Evolutionary conservation across 192 early-diverging fungal genomes (phyloP).

Genomic region (Podochytrium sp.): DNA sequence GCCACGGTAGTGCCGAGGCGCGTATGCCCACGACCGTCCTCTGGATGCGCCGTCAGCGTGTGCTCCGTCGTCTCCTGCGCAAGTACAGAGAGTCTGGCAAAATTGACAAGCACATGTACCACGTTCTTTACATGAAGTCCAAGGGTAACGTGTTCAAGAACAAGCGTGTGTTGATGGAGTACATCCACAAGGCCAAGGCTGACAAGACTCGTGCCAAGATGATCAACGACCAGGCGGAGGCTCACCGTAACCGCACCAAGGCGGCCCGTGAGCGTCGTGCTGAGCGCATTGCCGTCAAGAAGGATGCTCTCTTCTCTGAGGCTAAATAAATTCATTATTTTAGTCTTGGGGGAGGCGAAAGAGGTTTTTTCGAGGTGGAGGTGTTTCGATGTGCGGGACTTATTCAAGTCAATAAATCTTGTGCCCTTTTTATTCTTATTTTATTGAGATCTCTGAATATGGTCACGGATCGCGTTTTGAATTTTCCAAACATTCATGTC

Average conservation of each 20-base stretch:
- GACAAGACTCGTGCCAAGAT: conserved; percentile 93
- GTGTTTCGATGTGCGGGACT: neutral
- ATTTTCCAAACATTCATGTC: too few relatives aligned
- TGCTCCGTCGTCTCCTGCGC: conserved; percentile 90
- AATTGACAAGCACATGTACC: conserved; percentile 99
- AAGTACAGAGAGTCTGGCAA: conserved; percentile 98
- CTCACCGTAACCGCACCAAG: conserved; percentile 94
- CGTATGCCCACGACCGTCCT: conserved; percentile 94
- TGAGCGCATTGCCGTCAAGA: conserved; percentile 86
- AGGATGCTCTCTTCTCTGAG: conserved; percentile 77
- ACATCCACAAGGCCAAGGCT: conserved; percentile 99
- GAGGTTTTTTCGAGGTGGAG: neutral
- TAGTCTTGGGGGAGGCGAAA: neutral
- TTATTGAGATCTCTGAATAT: too few relatives aligned
- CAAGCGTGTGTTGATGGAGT: conserved; percentile 99
- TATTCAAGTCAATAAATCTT: too few relatives aligned
- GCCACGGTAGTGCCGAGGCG: conserved; percentile 94
- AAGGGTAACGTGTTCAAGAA: conserved; percentile 99
- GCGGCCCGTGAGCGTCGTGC: conserved; percentile 92
- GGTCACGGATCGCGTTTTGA: too few relatives aligned
- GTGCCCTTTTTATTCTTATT: too few relatives aligned
- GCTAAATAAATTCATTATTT: neutral
- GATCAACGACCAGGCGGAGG: conserved; percentile 95
- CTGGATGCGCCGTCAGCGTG: conserved; percentile 99
- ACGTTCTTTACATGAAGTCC: conserved; percentile 94